Evolutionary conservation across 345 rosid genomes (phyloP).

Genomic region (Dipteronia dyeriana): DNA sequence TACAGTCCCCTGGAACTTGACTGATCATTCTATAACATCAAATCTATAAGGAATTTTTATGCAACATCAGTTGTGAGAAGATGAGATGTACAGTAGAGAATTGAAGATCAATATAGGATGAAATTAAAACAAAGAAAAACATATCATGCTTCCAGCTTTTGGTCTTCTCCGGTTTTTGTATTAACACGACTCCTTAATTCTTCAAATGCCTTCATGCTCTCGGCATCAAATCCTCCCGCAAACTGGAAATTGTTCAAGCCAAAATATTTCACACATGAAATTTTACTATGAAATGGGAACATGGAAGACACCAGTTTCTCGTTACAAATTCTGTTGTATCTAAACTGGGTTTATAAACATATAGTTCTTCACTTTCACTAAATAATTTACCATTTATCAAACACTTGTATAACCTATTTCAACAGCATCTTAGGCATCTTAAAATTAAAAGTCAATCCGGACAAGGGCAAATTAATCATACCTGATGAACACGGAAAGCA

Average conservation of each 20-base stretch:
- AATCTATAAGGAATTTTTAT: conserved; percentile 9
- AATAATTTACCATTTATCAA: background rate
- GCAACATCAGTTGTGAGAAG: conserved; percentile 4
- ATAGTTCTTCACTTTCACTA: background rate
- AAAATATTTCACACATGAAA: background rate
- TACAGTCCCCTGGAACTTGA: background rate
- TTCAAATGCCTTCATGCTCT: conserved; percentile 98
- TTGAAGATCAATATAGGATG: conserved; percentile 4
- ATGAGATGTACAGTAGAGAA: conserved; percentile 30
- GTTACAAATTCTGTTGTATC: background rate
- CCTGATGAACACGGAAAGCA: conserved; percentile 98
- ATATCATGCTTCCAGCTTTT: conserved; percentile 37
- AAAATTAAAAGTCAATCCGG: conserved; percentile 5
- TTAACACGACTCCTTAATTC: conserved; percentile 76
- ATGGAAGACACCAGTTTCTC: background rate
- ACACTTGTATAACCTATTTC: background rate
- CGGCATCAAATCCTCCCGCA: conserved; percentile 97
- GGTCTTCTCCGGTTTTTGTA: conserved; percentile 50
- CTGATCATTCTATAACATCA: conserved; percentile 17
- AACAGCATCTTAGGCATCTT: background rate
- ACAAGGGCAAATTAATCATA: conserved; percentile 21
- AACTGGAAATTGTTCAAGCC: conserved; percentile 50
- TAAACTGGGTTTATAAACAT: background rate
- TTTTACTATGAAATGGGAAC: background rate
- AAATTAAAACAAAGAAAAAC: conserved; percentile 1